A percentile compares a stretch with the other conserved stretches of the same genome.
These are phyloP conservation scores for Saccharomyces hybrid DNA, from an alignment of 1,139 yeast genomes.

Conservation along the genomic window DNA sequence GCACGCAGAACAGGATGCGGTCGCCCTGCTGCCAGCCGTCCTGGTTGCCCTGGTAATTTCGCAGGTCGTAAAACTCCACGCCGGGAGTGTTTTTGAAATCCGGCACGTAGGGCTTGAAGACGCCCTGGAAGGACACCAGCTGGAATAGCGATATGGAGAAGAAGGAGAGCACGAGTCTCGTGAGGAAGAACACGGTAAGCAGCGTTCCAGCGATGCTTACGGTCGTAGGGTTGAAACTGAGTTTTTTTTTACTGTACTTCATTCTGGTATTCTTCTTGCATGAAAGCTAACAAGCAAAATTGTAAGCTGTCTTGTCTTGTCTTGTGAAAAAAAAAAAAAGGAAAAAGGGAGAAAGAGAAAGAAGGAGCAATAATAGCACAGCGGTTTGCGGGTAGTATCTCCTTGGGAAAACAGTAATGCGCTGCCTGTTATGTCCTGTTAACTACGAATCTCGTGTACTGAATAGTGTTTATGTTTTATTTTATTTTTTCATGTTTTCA, in stretches of 20 bases:
- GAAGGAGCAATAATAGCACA: not conserved
- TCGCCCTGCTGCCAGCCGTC: conserved; percentile 55
- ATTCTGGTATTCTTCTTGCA: conserved; percentile 6
- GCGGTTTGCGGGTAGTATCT: not conserved
- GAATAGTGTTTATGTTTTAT: not conserved
- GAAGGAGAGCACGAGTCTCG: conserved; percentile 1
- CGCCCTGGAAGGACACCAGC: not conserved
- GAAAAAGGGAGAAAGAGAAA: not conserved
- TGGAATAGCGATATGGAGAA: not conserved
- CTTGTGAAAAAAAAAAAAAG: not conserved
- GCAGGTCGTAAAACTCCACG: conserved; percentile 48
- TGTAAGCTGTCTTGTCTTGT: not conserved
- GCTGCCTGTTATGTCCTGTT: not conserved
- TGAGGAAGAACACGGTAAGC: conserved; percentile 4
- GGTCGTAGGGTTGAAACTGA: not conserved
- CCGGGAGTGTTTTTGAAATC: conserved; percentile 31
- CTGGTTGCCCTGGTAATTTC: conserved; percentile 42
- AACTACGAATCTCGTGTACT: not conserved
- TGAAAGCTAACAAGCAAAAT: not conserved
- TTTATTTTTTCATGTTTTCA: not conserved
- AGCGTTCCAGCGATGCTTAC: conserved; percentile 5
- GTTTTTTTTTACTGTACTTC: conserved; percentile 1
- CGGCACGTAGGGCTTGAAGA: conserved; percentile 28
- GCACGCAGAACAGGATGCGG: conserved; percentile 57
- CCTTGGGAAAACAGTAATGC: not conserved